phyloP scores from a whole-genome alignment of 495 filamentous ascomycete species.

The Mycothermus thermophilus region DNA sequence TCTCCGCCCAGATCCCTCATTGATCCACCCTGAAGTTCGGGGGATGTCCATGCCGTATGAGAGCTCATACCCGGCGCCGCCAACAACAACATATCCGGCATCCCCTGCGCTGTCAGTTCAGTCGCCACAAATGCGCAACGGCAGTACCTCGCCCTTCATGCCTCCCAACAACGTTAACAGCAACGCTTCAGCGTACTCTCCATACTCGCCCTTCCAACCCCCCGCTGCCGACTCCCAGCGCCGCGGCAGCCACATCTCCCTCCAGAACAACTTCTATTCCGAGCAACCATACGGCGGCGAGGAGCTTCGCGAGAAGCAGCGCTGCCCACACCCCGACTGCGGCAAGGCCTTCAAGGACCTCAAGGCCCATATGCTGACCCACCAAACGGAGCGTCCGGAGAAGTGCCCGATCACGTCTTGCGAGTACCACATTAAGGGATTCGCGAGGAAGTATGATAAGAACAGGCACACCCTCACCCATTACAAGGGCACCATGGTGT shows the following conservation, averaged over 20 bases:
- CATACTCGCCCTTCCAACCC: conserved; percentile 65
- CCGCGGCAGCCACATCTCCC: conserved; percentile 20
- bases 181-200: no score
- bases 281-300: conserved; percentile 46
- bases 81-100: conserved; percentile 26
- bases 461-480: conserved; percentile 95
- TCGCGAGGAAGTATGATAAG: conserved; percentile 86
- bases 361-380: conserved; percentile 93
- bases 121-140: conserved; percentile 32
- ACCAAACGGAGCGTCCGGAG: conserved; percentile 84
- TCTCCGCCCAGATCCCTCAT: conserved; percentile 27
- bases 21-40: conserved; percentile 36
- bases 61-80: conserved; percentile 26
- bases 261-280: conserved; percentile 19
- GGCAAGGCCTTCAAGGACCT: conserved; percentile 83
- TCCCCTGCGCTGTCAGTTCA: conserved; percentile 35
- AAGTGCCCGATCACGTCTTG: conserved; percentile 94
- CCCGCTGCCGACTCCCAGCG: conserved; percentile 30
- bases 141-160: conserved; percentile 32
- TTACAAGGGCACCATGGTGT: conserved; percentile 99
- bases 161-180: conserved; percentile 22
- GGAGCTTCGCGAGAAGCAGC: conserved; percentile 53
- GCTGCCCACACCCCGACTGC: conserved; percentile 73
- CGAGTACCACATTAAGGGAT: conserved; percentile 92
- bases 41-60: conserved; percentile 35